These are phyloP conservation scores for Rhynchospora tenuis DNA, from an alignment of 176 grass and related monocot genomes.

Conservation along the genomic window DNA sequence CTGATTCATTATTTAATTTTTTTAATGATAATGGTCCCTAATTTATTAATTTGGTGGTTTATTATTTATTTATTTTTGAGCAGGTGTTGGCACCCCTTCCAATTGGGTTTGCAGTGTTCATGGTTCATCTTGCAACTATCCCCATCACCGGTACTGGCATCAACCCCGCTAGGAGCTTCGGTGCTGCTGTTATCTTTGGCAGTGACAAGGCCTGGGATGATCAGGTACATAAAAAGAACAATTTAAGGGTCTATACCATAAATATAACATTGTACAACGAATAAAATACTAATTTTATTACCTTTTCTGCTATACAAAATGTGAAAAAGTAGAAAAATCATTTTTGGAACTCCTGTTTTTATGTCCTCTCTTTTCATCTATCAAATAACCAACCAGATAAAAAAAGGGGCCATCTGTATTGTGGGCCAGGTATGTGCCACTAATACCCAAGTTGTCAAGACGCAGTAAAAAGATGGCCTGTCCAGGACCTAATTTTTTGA, in stretches of 20 bases:
- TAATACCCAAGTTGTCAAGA: neutral
- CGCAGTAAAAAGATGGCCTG: neutral
- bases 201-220: conserved; percentile 63
- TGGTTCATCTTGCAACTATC: conserved; percentile 88
- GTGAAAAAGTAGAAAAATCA: neutral
- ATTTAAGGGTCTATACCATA: neutral
- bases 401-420: neutral
- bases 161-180: conserved; percentile 78
- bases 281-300: neutral
- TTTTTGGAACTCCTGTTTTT: neutral
- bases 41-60: neutral
- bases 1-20: neutral
- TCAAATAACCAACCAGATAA: neutral
- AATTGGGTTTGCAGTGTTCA: conserved; percentile 87
- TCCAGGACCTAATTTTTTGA: neutral
- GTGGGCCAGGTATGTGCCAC: neutral
- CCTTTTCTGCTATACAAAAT: neutral
- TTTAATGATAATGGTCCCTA: neutral
- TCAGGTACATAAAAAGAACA: conserved; percentile 35
- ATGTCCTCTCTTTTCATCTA: neutral
- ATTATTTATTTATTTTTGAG: neutral
- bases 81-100: conserved; percentile 82
- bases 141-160: conserved; percentile 87
- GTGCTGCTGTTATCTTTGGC: conserved; percentile 70
- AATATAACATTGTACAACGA: neutral